Percentiles rank a stretch among this genome's conserved stretches.
These are phyloP conservation scores for Zygotorulaspora sp. DNA, from an alignment of 805 yeast species.

Conservation along the genomic window DNA sequence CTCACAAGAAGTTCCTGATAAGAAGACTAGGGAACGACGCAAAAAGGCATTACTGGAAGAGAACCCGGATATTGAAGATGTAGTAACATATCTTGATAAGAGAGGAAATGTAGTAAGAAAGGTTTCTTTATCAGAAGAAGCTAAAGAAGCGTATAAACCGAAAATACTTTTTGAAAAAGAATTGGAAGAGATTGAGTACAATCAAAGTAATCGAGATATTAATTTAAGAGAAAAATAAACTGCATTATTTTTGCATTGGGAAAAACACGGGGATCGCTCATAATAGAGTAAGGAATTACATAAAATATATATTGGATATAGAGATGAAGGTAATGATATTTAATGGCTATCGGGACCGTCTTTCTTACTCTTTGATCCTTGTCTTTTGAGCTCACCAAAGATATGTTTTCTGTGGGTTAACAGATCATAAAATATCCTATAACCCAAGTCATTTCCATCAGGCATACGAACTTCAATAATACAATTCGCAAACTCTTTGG, in stretches of 20 bases:
- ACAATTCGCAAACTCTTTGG: conserved; percentile 63
- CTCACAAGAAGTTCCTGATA: conserved; percentile 11
- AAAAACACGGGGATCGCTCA: background rate
- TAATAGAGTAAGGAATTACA: background rate
- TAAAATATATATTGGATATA: conserved; percentile 1
- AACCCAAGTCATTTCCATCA: conserved; percentile 56
- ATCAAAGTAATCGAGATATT: conserved; percentile 2
- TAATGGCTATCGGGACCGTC: conserved; percentile 4
- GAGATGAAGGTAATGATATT: background rate
- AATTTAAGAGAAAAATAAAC: conserved; percentile 2
- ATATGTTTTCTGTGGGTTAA: conserved; percentile 54
- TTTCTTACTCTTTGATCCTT: conserved; percentile 16
- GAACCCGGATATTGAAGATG: conserved; percentile 23
- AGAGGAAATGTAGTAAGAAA: conserved; percentile 32
- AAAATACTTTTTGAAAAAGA: conserved; percentile 26
- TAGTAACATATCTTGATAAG: conserved; percentile 32
- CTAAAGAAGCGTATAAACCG: conserved; percentile 27
- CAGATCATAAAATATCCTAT: conserved; percentile 56
- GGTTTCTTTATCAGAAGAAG: conserved; percentile 22
- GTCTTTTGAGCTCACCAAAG: conserved; percentile 56
- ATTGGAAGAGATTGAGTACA: conserved; percentile 12
- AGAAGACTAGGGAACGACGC: conserved; percentile 15
- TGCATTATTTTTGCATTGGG: background rate
- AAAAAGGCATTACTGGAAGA: conserved; percentile 16
- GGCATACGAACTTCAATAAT: conserved; percentile 44